Percentiles rank a stretch among this genome's conserved stretches.
These are phyloP conservation scores for Sporothrix curviconia DNA, from an alignment of 2,329 filamentous ascomycete genomes.

Conservation along the genomic window DNA sequence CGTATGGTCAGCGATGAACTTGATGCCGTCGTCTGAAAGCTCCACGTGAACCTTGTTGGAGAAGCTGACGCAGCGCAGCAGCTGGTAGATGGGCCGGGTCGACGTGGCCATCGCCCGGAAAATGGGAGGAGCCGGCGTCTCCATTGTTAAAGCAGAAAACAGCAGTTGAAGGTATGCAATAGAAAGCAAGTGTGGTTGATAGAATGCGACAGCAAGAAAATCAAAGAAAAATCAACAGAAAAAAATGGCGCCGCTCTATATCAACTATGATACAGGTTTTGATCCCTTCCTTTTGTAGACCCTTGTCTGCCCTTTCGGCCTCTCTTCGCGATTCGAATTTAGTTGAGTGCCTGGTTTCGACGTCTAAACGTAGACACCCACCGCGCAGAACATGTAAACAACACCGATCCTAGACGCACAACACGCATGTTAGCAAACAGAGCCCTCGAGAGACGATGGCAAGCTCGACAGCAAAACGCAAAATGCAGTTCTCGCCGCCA, in stretches of 20 bases:
- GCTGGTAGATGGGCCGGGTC: constrained; percentile 65
- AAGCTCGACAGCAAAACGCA: too few species aligned
- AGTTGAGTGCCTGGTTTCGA: background rate
- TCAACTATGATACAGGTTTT: constrained; percentile 35
- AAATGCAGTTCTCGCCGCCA: background rate
- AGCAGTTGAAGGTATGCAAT: background rate
- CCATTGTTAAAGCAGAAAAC: constrained; percentile 2
- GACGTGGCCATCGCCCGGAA: constrained; percentile 74
- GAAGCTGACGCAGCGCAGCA: constrained; percentile 52
- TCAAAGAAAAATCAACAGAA: background rate
- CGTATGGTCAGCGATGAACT: constrained; percentile 81
- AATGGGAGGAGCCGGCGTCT: constrained; percentile 34
- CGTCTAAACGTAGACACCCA: constrained; percentile 89
- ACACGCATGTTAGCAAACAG: background rate
- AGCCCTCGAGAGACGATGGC: too few species aligned
- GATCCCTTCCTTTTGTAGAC: background rate
- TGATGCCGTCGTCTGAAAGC: constrained; percentile 76
- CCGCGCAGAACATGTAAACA: constrained; percentile 98
- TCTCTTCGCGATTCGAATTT: too few species aligned
- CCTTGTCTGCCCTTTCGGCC: background rate
- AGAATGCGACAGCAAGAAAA: background rate
- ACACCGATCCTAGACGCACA: constrained; percentile 66
- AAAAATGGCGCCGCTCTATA: constrained; percentile 12
- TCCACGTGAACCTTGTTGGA: constrained; percentile 57
- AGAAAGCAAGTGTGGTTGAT: background rate